Base-by-base conservation (phyloP, 1,284 basidiomycete species). In the Ganoderma leucocontextum region DNA sequence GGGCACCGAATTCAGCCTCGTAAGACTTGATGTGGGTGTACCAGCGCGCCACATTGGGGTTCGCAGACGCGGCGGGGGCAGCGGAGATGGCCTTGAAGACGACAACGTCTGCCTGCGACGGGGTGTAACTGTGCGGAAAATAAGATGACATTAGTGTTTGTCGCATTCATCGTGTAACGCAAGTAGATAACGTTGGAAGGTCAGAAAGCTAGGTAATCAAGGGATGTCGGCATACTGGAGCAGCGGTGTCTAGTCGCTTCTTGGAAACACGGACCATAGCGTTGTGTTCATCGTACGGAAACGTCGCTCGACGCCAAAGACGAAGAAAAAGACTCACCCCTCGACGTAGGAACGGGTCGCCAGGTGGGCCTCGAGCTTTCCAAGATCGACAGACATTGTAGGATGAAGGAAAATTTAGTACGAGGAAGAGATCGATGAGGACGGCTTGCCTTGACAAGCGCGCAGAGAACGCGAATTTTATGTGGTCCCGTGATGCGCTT, bases 261-360 rank as follows among this genome's bases (percentile, higher is more conserved):
- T 97, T 93, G 91, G 95, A 95, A 97, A 97, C 95, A 96, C 95
- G 95, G 95, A 97, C 95, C 95, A 96, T 95, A 95, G 94, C 92
- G 83, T 82, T 81, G 80, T 70, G 79, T 83, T 95, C 94, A 96
- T 96, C 94, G 88, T 79, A 75, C 78, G 72, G 74, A 76, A 62
- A 69, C 72, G 66, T 62, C 61, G 61, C 65, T 63, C 62, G 60
- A 68, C 57, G 62, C 44, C 58, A 49, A 38, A 70, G 63, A 58
- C 65, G 52, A 67, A 53, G 55, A 68, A 65, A 55, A 67, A 62
- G 52, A 88, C 94, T 90, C 74, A 97, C 95, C 95, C 96, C 81
- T 96, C 94, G 69, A 97, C 85, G 83, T 97, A 98, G 71, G 95
- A 95, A 80, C 94, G 88, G 77, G 90, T 88, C 66, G 89, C 80